Evolutionary conservation across 2,329 filamentous ascomycete species (phyloP).

Genomic region (Chaetomiaceae sp.): DNA sequence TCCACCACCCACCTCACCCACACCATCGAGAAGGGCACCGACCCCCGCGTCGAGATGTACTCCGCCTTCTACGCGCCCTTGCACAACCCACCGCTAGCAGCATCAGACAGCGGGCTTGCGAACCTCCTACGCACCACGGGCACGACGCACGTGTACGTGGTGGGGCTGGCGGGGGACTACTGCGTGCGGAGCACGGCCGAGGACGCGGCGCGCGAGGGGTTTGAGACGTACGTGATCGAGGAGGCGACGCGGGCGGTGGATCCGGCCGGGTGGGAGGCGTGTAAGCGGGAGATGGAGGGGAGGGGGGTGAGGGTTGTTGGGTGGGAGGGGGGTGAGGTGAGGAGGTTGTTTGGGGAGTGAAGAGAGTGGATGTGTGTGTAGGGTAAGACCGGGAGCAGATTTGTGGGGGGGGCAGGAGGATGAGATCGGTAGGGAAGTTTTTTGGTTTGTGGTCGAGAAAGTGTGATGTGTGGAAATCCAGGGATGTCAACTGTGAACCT

Average conservation of each 20-base stretch:
- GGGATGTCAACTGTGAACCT: too few relatives aligned
- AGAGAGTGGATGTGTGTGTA: background rate
- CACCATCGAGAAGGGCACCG: slow-evolving; percentile 73
- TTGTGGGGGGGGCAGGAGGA: background rate
- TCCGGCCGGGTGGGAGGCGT: slow-evolving; percentile 51
- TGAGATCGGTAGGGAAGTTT: too few relatives aligned
- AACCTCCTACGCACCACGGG: slow-evolving; percentile 48
- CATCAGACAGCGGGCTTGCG: slow-evolving; percentile 60
- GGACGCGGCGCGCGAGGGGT: slow-evolving; percentile 72
- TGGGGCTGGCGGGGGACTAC: slow-evolving; percentile 82
- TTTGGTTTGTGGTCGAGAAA: background rate
- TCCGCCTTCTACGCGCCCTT: slow-evolving; percentile 86
- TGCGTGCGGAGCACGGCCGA: slow-evolving; percentile 80
- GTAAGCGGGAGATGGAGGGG: slow-evolving; percentile 48
- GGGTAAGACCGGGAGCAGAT: background rate
- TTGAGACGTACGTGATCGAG: slow-evolving; percentile 68
- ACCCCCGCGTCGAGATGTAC: slow-evolving; percentile 82
- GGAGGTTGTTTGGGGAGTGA: slow-evolving; percentile 36
- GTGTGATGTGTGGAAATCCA: background rate
- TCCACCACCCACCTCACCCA: slow-evolving; percentile 55
- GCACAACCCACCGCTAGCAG: slow-evolving; percentile 47
- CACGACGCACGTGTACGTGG: slow-evolving; percentile 77
- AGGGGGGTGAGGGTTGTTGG: slow-evolving; percentile 60
- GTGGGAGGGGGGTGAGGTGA: slow-evolving; percentile 52
- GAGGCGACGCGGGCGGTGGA: slow-evolving; percentile 75